A percentile compares a stretch with the other conserved stretches of the same genome.
These are phyloP conservation scores for Begonia masoniana DNA, from an alignment of 306 rosid species.

Conservation along the genomic window DNA sequence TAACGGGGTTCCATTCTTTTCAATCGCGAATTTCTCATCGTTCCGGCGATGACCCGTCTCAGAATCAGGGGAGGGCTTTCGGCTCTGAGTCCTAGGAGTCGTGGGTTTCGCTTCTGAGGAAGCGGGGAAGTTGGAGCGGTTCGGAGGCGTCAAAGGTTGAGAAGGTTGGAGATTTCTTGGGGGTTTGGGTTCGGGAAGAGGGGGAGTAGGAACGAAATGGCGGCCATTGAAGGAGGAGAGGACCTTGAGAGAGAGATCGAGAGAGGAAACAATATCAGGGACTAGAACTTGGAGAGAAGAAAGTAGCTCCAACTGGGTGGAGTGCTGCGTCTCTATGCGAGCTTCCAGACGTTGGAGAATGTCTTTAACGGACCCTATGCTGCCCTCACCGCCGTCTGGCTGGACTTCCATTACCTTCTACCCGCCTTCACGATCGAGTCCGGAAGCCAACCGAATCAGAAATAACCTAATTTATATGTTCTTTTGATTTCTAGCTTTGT, in stretches of 20 bases:
- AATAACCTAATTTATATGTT: too few relatives aligned
- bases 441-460: too few relatives aligned
- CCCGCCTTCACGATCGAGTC: too few relatives aligned
- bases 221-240: conserved; percentile 67
- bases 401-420: conserved; percentile 40
- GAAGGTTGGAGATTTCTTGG: conserved; percentile 6
- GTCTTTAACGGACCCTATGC: conserved; percentile 28
- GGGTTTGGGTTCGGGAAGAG: conserved; percentile 37
- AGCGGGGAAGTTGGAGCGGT: conserved; percentile 8
- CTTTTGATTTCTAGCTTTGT: too few relatives aligned
- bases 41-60: conserved; percentile 13
- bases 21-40: conserved; percentile 15
- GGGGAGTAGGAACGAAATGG: conserved; percentile 66
- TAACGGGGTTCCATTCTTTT: conserved; percentile 44
- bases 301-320: conserved; percentile 66
- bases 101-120: conserved; percentile 17
- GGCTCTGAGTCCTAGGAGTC: conserved; percentile 21
- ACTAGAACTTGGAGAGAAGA: conserved; percentile 45
- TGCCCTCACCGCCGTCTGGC: conserved; percentile 31
- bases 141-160: conserved; percentile 13
- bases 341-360: conserved; percentile 56
- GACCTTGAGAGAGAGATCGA: conserved; percentile 75
- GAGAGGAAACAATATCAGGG: conserved; percentile 59
- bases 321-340: conserved; percentile 53
- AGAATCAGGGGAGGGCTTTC: conserved; percentile 9